These are phyloP conservation scores for Juglanconis juglandina DNA, from an alignment of 2,329 filamentous ascomycete genomes.

Conservation along the genomic window DNA sequence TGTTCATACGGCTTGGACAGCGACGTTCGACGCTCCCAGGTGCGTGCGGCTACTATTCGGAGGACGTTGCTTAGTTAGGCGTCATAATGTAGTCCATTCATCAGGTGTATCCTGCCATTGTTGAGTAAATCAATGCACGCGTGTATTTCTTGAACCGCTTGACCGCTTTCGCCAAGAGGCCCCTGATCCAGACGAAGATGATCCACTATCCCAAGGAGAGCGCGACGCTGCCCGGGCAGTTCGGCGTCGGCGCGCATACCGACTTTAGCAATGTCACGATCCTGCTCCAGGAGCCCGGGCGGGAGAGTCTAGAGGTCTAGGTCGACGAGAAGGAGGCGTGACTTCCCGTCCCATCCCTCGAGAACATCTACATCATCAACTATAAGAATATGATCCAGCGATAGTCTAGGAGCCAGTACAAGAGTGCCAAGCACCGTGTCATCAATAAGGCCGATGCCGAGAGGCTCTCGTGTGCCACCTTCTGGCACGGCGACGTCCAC, in stretches of 20 bases:
- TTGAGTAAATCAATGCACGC: too few relatives aligned
- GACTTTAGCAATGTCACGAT: slow-evolving; percentile 26
- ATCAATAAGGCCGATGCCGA: slow-evolving; percentile 12
- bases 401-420: slow-evolving; percentile 20
- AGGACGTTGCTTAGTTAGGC: too few relatives aligned
- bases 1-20: too few relatives aligned
- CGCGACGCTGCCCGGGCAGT: slow-evolving; percentile 14
- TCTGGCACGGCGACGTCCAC: slow-evolving; percentile 26
- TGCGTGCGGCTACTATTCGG: too few relatives aligned
- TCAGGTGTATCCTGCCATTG: too few relatives aligned
- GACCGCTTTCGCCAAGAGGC: slow-evolving; percentile 21
- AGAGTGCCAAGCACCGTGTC: slow-evolving; percentile 21
- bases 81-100: too few relatives aligned
- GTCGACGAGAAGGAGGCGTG: slow-evolving; percentile 18
- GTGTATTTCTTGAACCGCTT: too few relatives aligned
- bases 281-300: slow-evolving; percentile 24
- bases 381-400: slow-evolving; percentile 22
- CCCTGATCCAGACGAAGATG: slow-evolving; percentile 23
- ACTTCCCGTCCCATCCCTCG: slow-evolving; percentile 20
- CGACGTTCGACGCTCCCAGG: too few relatives aligned
- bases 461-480: slow-evolving; percentile 16
- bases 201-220: slow-evolving; percentile 20
- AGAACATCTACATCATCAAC: slow-evolving; percentile 24
- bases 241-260: slow-evolving; percentile 24
- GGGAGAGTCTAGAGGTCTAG: slow-evolving; percentile 25